A percentile compares a stretch with the other conserved stretches of the same genome.
These are phyloP conservation scores for Colletotrichum liaoningense DNA, from an alignment of 2,329 filamentous ascomycete genomes.

Conservation along the genomic window DNA sequence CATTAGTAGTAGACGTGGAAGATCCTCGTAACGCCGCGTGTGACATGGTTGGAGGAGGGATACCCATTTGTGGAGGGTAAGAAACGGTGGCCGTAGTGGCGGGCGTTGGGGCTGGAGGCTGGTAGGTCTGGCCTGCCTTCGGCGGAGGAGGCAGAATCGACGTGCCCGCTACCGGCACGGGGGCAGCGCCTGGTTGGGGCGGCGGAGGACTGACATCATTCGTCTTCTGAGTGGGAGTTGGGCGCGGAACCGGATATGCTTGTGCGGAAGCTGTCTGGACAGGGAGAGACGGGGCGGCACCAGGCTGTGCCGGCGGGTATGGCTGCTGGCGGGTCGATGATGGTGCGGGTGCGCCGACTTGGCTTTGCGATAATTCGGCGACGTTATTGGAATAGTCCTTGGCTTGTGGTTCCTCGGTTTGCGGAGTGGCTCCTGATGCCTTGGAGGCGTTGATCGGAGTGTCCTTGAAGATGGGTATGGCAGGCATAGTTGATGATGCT, in stretches of 20 bases:
- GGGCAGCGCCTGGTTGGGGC: slow-evolving; percentile 69
- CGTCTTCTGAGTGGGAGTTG: slow-evolving; percentile 55
- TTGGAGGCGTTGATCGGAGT: slow-evolving; percentile 70
- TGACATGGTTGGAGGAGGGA: slow-evolving; percentile 57
- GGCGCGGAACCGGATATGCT: slow-evolving; percentile 49
- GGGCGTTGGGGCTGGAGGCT: slow-evolving; percentile 48
- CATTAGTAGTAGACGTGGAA: slow-evolving; percentile 51
- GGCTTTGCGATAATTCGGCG: slow-evolving; percentile 38
- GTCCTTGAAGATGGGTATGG: slow-evolving; percentile 69
- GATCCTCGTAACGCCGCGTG: slow-evolving; percentile 59
- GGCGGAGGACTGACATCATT: slow-evolving; percentile 55
- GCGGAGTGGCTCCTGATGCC: slow-evolving; percentile 59
- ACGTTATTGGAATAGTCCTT: slow-evolving; percentile 1
- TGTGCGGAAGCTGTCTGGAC: slow-evolving; percentile 53
- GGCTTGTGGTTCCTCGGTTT: slow-evolving; percentile 47
- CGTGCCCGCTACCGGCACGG: slow-evolving; percentile 51
- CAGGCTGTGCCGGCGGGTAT: slow-evolving; percentile 59
- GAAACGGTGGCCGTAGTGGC: slow-evolving; percentile 45
- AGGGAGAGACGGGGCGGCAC: slow-evolving; percentile 57
- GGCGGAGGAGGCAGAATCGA: slow-evolving; percentile 61
- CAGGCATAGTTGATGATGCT: slow-evolving; percentile 57
- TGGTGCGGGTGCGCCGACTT: slow-evolving; percentile 36
- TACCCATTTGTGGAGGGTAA: slow-evolving; percentile 62
- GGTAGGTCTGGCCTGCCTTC: slow-evolving; percentile 58
- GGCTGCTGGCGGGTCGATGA: slow-evolving; percentile 39